phyloP scores from a whole-genome alignment of 495 filamentous ascomycete genomes.

The Aspergillus olivimuriae region DNA sequence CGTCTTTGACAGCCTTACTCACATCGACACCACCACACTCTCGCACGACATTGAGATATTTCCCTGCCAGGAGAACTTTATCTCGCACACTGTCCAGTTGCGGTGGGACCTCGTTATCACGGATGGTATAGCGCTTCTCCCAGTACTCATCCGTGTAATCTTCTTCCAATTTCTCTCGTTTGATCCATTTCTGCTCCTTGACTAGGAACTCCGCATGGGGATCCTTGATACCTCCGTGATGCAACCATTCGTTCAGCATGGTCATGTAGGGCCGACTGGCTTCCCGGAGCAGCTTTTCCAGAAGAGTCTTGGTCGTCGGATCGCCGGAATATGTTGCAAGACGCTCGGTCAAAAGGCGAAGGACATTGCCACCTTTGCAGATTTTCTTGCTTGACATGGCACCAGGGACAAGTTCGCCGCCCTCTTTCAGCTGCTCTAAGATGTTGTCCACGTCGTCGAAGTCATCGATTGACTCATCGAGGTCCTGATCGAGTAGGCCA shows the following conservation, averaged over 20 bases:
- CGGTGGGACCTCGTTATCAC: slow-evolving; percentile 83
- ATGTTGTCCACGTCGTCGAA: slow-evolving; percentile 84
- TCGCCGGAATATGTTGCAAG: slow-evolving; percentile 87
- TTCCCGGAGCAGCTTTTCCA: slow-evolving; percentile 77
- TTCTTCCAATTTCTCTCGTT: slow-evolving; percentile 80
- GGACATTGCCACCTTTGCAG: slow-evolving; percentile 87
- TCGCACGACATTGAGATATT: slow-evolving; percentile 95
- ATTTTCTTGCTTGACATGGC: slow-evolving; percentile 83
- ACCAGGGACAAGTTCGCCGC: slow-evolving; percentile 66
- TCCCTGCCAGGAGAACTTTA: slow-evolving; percentile 89
- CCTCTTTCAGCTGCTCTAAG: slow-evolving; percentile 71
- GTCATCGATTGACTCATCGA: slow-evolving; percentile 75
- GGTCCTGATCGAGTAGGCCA: slow-evolving; percentile 77
- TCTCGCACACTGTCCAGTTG: slow-evolving; percentile 89
- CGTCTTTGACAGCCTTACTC: slow-evolving; percentile 79
- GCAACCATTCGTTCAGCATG: slow-evolving; percentile 98
- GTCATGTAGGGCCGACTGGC: slow-evolving; percentile 92
- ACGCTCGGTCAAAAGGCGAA: slow-evolving; percentile 76
- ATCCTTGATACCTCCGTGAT: slow-evolving; percentile 91
- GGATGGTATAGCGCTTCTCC: slow-evolving; percentile 94
- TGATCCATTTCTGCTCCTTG: slow-evolving; percentile 93
- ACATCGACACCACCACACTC: slow-evolving; percentile 96
- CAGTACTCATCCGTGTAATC: slow-evolving; percentile 99
- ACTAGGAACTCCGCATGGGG: slow-evolving; percentile 92
- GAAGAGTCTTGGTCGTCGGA: slow-evolving; percentile 71